Evolutionary conservation across 345 rosid genomes (phyloP).

Genomic region (Bruguiera sexangula): DNA sequence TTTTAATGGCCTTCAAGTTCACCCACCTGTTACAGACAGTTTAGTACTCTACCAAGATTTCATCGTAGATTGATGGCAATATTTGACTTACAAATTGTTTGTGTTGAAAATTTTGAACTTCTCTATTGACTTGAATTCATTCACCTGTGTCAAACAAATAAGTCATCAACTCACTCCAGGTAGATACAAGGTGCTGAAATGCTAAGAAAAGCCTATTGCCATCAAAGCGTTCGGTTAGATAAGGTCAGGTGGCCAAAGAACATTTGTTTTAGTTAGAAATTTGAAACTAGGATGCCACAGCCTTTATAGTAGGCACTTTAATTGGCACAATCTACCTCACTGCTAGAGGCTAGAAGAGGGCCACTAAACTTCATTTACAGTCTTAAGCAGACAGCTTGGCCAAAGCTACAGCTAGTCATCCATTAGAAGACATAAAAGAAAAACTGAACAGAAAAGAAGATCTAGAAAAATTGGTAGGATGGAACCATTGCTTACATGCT

Average conservation of each 20-base stretch:
- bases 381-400: not conserved
- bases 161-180: constrained; percentile 11
- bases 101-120: constrained; percentile 49
- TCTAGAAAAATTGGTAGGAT: constrained; percentile 4
- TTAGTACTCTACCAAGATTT: constrained; percentile 4
- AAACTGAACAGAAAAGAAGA: not conserved
- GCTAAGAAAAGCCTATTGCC: constrained; percentile 6
- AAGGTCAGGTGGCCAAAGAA: not conserved
- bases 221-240: not conserved
- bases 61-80: not conserved
- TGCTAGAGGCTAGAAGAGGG: not conserved
- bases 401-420: constrained; percentile 1
- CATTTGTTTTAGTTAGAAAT: not conserved
- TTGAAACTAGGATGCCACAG: not conserved
- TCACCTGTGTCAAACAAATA: constrained; percentile 9
- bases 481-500: constrained; percentile 60
- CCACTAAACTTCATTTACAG: not conserved
- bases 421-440: not conserved
- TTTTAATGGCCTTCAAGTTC: constrained; percentile 43
- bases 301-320: not conserved
- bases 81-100: constrained; percentile 46
- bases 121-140: constrained; percentile 31
- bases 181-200: not conserved
- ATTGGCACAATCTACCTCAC: not conserved
- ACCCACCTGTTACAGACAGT: constrained; percentile 45